These are phyloP conservation scores for Flaveria brownii DNA, from an alignment of 129 eudicot genomes.

Conservation along the genomic window DNA sequence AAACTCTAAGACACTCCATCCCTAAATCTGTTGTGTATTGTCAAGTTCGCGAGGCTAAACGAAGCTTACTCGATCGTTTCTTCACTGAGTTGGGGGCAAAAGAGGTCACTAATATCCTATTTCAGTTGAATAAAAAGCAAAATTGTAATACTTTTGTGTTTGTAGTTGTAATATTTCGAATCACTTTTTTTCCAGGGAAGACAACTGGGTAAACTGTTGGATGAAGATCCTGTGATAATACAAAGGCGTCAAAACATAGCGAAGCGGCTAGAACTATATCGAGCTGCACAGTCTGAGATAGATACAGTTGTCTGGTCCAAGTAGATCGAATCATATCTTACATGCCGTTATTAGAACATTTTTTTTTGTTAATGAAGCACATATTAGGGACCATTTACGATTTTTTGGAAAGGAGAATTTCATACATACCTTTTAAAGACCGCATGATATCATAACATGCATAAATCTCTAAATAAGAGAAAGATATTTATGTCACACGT, in stretches of 20 bases:
- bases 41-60: constrained; percentile 98
- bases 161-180: not conserved
- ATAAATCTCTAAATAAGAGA: not conserved
- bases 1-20: constrained; percentile 71
- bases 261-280: constrained; percentile 84
- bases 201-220: constrained; percentile 73
- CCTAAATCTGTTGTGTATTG: constrained; percentile 92
- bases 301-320: constrained; percentile 88
- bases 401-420: not conserved
- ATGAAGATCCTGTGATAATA: constrained; percentile 88
- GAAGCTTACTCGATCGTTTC: constrained; percentile 84
- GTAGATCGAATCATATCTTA: constrained; percentile 28
- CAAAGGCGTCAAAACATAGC: constrained; percentile 74
- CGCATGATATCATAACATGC: too few species aligned
- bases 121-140: not conserved
- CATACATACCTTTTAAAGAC: not conserved
- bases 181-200: constrained; percentile 49
- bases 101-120: constrained; percentile 45
- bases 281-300: constrained; percentile 90
- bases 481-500: not conserved
- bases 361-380: not conserved
- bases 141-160: not conserved
- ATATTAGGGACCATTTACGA: not conserved
- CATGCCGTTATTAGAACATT: not conserved
- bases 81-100: constrained; percentile 80